Base-by-base conservation (phyloP, 1,284 basidiomycete genomes). In the Rhodotorula sp. region DNA sequence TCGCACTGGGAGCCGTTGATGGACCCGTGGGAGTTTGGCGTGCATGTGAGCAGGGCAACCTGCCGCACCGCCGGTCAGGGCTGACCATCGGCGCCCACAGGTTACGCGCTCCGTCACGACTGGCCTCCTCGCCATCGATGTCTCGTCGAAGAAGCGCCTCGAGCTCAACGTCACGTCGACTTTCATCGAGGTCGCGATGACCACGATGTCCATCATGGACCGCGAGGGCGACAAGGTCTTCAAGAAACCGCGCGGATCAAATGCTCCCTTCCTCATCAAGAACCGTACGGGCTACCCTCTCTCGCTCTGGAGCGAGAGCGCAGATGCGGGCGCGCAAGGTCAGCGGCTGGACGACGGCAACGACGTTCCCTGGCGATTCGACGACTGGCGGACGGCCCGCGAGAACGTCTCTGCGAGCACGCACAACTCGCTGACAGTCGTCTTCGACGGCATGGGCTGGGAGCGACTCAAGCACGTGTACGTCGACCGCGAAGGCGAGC, bases 1-100 rank as follows among this genome's bases (percentile, higher is more conserved):
- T 99, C 96, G 58, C 94, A 99, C 78, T 99, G 96, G 92, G 96
- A 99, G 81, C 96, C 97, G n/a, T 82, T 99, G 62, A 91, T 98
- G 76, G 96, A 99, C 79, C 96, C 96, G 1, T 99, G 96, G 95
- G 89, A 87, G 31, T 90, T 97, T 76, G 87, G 89, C 40, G 80
- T 92, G 59, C 84, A 85, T 66, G 91, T 92, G 78, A 69, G 68
- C 11, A 15, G 26, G 44, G 0, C 34, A 30, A 55, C 44, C 26
- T 28, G 18, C 28, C 6, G 5, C 20, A 26, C 3, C 26, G 11
- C 56, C 54, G 16, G 15, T 59, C 31, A 2, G 31, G 5, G 20
- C 20, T 18, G 15, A 15, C n/a, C 16, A 40, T 30, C 20, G 4
- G 57, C 31, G 77, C 82, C 9, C 86, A 83, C 79, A 86, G 87